Evolutionary conservation across 2,329 filamentous ascomycete genomes (phyloP).

Genomic region (Aspergillus piperis): DNA sequence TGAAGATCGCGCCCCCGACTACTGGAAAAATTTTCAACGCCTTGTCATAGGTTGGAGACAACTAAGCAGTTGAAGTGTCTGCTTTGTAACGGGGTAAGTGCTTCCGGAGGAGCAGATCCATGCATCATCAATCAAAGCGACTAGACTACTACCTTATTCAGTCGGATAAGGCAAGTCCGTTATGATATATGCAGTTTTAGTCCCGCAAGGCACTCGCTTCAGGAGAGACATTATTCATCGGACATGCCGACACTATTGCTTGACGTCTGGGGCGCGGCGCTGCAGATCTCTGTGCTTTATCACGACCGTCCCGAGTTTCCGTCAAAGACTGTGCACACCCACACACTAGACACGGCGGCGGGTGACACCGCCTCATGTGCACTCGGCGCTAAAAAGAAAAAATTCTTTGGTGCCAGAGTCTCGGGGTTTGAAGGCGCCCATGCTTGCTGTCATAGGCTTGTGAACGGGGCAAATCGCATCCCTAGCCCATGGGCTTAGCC

Average conservation of each 20-base stretch:
- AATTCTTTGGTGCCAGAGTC: neutral
- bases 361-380: conserved; percentile 6
- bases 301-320: neutral
- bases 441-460: neutral
- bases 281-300: neutral
- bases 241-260: neutral
- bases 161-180: neutral
- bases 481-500: neutral
- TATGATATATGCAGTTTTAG: neutral
- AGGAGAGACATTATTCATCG: neutral
- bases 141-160: no score
- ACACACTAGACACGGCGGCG: neutral
- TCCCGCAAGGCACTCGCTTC: neutral
- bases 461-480: no score
- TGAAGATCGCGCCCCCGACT: no score
- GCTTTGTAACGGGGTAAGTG: no score
- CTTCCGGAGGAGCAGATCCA: no score
- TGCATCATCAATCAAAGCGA: no score
- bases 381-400: neutral
- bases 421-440: neutral
- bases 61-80: no score
- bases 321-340: neutral
- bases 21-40: no score
- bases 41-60: no score
- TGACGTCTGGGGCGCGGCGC: neutral